phyloP scores from a whole-genome alignment of 768 basidiomycete species.

The Dioszegia crocea region DNA sequence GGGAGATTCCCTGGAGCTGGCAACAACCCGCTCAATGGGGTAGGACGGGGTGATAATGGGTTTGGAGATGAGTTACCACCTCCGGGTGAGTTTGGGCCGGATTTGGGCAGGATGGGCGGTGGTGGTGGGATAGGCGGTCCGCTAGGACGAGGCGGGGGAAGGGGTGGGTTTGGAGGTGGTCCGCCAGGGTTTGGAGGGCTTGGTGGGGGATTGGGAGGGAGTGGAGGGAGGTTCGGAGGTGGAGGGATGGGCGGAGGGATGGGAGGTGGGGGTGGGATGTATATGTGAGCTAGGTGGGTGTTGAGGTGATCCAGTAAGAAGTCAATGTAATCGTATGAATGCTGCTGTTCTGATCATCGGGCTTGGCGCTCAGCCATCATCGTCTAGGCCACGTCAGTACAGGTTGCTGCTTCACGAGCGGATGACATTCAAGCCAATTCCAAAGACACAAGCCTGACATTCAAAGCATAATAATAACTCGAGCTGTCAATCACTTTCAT shows the following conservation, averaged over 20 bases:
- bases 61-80: constrained; percentile 47
- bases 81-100: constrained; percentile 46
- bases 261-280: constrained; percentile 8
- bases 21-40: constrained; percentile 34
- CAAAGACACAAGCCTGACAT: no score
- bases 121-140: constrained; percentile 13
- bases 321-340: not conserved
- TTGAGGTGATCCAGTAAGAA: no score
- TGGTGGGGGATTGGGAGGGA: constrained; percentile 7
- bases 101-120: constrained; percentile 33
- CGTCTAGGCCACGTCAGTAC: no score
- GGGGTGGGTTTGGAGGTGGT: constrained; percentile 14
- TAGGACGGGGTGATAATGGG: constrained; percentile 35
- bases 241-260: constrained; percentile 4
- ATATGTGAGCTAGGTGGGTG: not conserved
- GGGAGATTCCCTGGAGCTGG: constrained; percentile 33
- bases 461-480: no score
- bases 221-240: constrained; percentile 4
- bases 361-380: no score
- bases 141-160: constrained; percentile 6
- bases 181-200: constrained; percentile 4
- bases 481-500: no score
- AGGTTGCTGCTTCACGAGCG: no score
- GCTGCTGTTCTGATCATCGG: no score
- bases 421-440: no score